These are phyloP conservation scores for Erysimum cheiranthoides DNA, from an alignment of 345 rosid genomes.

Conservation along the genomic window DNA sequence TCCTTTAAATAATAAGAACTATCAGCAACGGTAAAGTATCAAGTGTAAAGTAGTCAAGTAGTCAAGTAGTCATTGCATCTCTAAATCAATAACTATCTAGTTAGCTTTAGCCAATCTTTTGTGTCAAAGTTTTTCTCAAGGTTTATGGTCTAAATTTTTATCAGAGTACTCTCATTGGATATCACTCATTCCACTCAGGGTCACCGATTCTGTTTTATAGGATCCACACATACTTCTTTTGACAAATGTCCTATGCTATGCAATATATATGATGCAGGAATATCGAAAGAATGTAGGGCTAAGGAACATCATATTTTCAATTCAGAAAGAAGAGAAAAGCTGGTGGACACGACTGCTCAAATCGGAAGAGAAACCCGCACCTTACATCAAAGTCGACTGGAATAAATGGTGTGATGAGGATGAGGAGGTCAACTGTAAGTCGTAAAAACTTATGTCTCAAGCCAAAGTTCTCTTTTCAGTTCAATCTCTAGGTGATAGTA, in stretches of 20 bases:
- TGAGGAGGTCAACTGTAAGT: constrained; percentile 74
- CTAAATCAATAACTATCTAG: too few relatives aligned
- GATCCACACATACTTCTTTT: not conserved
- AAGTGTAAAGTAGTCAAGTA: too few relatives aligned
- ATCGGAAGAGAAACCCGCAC: constrained; percentile 92
- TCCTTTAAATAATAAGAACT: constrained; percentile 6
- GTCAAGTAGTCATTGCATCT: too few relatives aligned
- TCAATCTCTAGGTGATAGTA: not conserved
- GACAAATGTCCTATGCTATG: constrained; percentile 11
- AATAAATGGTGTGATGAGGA: constrained; percentile 99
- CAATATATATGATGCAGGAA: constrained; percentile 54
- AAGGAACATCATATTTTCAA: constrained; percentile 80
- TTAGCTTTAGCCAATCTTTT: not conserved
- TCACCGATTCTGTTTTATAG: not conserved
- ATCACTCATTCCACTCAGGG: not conserved
- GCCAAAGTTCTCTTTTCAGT: constrained; percentile 5
- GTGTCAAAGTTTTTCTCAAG: not conserved
- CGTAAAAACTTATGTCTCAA: not conserved
- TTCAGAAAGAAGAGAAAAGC: constrained; percentile 82
- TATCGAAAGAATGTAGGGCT: constrained; percentile 80
- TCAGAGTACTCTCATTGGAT: not conserved
- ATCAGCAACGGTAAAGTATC: not conserved
- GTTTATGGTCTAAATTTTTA: not conserved
- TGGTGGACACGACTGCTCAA: constrained; percentile 95
- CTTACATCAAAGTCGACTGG: constrained; percentile 98